Evolutionary conservation across 371 early-diverging fungal genomes (phyloP).

Genomic region (Rozella allomycis): DNA sequence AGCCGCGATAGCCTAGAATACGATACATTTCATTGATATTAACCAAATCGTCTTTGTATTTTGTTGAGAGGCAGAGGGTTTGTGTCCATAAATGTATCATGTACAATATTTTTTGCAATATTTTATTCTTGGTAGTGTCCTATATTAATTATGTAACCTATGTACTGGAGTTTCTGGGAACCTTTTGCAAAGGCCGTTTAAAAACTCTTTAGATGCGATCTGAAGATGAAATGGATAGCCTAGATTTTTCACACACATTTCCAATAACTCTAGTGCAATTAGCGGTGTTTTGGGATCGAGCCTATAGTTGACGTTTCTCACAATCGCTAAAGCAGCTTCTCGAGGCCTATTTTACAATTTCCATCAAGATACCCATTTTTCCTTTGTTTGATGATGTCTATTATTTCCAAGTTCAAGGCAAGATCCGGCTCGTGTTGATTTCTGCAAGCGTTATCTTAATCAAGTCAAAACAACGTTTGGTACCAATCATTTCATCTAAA

Average conservation of each 20-base stretch:
- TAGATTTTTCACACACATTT: slow-evolving; percentile 85
- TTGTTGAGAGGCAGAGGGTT: slow-evolving; percentile 49
- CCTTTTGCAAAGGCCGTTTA: slow-evolving; percentile 68
- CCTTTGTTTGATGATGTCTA: slow-evolving; percentile 73
- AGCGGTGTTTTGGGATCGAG: slow-evolving; percentile 8
- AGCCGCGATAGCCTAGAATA: slow-evolving; percentile 60
- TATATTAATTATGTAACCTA: background rate
- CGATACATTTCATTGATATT: slow-evolving; percentile 81
- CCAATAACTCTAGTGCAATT: slow-evolving; percentile 39
- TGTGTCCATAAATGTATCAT: slow-evolving; percentile 78
- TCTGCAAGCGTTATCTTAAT: too few species aligned
- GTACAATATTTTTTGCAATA: slow-evolving; percentile 40
- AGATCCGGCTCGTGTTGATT: slow-evolving; percentile 50
- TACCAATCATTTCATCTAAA: too few species aligned
- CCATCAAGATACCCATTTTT: slow-evolving; percentile 37
- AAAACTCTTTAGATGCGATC: slow-evolving; percentile 73
- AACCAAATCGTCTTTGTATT: slow-evolving; percentile 65
- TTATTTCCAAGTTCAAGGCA: slow-evolving; percentile 69
- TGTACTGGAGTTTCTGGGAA: slow-evolving; percentile 56
- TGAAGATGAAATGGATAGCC: slow-evolving; percentile 87
- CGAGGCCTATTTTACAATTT: slow-evolving; percentile 34
- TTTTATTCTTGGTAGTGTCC: background rate
- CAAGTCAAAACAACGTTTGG: too few species aligned
- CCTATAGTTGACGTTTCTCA: slow-evolving; percentile 43
- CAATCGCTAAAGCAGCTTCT: slow-evolving; percentile 61